These are phyloP conservation scores for Phlebiopsis flavidoalba DNA, from an alignment of 768 basidiomycete genomes.

Conservation along the genomic window DNA sequence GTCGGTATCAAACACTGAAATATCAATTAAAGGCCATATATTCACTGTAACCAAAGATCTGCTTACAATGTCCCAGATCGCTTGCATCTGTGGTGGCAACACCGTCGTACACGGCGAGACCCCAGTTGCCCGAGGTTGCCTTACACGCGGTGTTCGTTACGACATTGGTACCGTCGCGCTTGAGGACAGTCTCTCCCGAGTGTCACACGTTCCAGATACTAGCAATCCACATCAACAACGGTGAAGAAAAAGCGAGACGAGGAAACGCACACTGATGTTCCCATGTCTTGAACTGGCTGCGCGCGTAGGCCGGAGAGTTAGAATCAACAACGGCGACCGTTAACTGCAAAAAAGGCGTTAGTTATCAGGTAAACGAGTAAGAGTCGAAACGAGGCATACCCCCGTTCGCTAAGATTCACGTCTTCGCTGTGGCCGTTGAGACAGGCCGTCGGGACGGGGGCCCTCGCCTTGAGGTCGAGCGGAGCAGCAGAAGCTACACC, in stretches of 20 bases:
- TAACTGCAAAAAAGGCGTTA: slow-evolving; percentile 14
- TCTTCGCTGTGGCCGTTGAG: slow-evolving; percentile 16
- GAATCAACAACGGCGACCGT: slow-evolving; percentile 35
- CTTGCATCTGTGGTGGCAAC: slow-evolving; percentile 39
- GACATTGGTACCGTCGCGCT: slow-evolving; percentile 31
- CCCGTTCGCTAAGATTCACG: slow-evolving; percentile 18
- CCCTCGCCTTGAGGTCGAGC: not conserved
- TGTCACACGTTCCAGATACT: slow-evolving; percentile 50
- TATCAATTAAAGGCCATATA: too few species aligned
- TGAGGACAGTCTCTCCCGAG: slow-evolving; percentile 39
- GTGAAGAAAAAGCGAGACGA: not conserved
- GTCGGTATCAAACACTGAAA: too few species aligned
- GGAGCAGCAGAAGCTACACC: slow-evolving; percentile 5
- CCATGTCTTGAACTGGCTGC: slow-evolving; percentile 44
- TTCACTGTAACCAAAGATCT: not conserved
- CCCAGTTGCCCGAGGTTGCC: slow-evolving; percentile 46
- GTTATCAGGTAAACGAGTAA: not conserved
- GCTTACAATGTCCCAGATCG: slow-evolving; percentile 46
- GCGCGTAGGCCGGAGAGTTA: slow-evolving; percentile 35
- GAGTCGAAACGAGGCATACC: slow-evolving; percentile 8
- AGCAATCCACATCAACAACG: not conserved
- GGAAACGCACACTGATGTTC: slow-evolving; percentile 39
- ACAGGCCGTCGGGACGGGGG: slow-evolving; percentile 19
- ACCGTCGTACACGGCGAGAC: slow-evolving; percentile 44
- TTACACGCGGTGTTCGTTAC: slow-evolving; percentile 35